Evolutionary conservation across 2,329 filamentous ascomycete species (phyloP).

Genomic region (Furcasterigmium sp.): DNA sequence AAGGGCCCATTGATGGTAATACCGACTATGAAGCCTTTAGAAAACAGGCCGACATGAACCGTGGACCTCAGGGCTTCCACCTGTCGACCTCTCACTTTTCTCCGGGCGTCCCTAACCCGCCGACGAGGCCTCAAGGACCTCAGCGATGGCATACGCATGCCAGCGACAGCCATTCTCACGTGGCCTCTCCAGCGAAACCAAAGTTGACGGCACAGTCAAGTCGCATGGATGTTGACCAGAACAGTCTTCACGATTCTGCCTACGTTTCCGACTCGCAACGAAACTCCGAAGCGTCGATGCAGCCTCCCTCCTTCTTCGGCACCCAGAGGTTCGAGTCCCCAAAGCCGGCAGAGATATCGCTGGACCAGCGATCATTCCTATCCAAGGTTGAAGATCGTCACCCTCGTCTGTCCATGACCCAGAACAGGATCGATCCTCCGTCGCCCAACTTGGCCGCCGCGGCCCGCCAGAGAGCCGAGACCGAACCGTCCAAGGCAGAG

Average conservation of each 20-base stretch:
- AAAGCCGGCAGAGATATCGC: slow-evolving; percentile 24
- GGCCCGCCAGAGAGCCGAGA: slow-evolving; percentile 36
- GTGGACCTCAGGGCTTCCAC: slow-evolving; percentile 39
- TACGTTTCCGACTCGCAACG: slow-evolving; percentile 52
- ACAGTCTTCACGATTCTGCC: slow-evolving; percentile 45
- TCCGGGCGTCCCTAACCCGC: slow-evolving; percentile 22
- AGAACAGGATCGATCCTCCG: slow-evolving; percentile 37
- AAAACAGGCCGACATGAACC: slow-evolving; percentile 64
- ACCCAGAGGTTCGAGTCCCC: slow-evolving; percentile 37
- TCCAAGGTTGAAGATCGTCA: slow-evolving; percentile 45
- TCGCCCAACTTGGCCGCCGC: slow-evolving; percentile 16
- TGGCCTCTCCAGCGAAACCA: background rate
- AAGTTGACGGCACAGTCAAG: slow-evolving; percentile 9
- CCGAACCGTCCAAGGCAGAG: slow-evolving; percentile 46
- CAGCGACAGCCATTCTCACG: slow-evolving; percentile 34
- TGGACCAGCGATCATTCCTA: slow-evolving; percentile 25
- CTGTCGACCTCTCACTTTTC: slow-evolving; percentile 42
- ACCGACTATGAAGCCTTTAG: slow-evolving; percentile 78
- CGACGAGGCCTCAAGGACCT: slow-evolving; percentile 35
- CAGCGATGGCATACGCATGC: slow-evolving; percentile 44
- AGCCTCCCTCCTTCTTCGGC: slow-evolving; percentile 31
- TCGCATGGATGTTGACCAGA: slow-evolving; percentile 39
- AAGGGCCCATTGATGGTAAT: slow-evolving; percentile 68
- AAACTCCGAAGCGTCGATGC: slow-evolving; percentile 42
- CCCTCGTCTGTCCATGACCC: slow-evolving; percentile 48